Conservation (phyloP, 2,329 filamentous ascomycete species). For the Blastomyces emzantsi region DNA sequence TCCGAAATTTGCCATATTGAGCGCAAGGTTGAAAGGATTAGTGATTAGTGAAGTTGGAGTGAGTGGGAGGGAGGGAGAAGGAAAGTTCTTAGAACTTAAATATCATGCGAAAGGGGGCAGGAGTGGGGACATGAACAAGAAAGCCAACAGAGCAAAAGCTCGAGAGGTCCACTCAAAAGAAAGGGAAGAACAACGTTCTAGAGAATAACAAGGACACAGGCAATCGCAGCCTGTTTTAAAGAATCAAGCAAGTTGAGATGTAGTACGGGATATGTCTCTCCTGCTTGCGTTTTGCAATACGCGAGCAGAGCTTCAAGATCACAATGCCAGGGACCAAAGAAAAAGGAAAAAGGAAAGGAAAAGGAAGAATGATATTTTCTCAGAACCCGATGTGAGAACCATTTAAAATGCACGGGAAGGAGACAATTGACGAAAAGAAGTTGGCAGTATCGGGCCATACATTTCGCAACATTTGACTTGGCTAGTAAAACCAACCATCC, state of each 20-base stretch:
- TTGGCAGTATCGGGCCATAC: not conserved
- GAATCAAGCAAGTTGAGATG: not conserved
- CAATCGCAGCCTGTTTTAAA: not conserved
- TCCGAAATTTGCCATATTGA: constrained; percentile 25
- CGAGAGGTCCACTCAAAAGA: not conserved
- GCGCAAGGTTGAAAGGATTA: not conserved
- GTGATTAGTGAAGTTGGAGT: too few species aligned
- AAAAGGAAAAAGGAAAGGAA: not conserved
- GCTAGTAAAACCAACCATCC: not conserved
- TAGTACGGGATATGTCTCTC: constrained; percentile 1
- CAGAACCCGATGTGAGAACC: not conserved
- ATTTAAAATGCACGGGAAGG: not conserved
- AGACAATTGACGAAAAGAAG: not conserved
- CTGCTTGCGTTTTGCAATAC: not conserved
- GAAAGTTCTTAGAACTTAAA: not conserved
- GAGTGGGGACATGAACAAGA: not conserved
- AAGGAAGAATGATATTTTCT: not conserved
- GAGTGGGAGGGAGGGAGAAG: not conserved
- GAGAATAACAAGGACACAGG: not conserved
- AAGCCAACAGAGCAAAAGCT: not conserved
- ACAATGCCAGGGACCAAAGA: not conserved
- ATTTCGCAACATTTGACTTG: not conserved
- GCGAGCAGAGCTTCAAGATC: not conserved
- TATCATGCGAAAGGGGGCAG: not conserved
- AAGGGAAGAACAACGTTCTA: not conserved